These are phyloP conservation scores for Tuber brumale DNA, from an alignment of 495 filamentous ascomycete species.

Conservation along the genomic window DNA sequence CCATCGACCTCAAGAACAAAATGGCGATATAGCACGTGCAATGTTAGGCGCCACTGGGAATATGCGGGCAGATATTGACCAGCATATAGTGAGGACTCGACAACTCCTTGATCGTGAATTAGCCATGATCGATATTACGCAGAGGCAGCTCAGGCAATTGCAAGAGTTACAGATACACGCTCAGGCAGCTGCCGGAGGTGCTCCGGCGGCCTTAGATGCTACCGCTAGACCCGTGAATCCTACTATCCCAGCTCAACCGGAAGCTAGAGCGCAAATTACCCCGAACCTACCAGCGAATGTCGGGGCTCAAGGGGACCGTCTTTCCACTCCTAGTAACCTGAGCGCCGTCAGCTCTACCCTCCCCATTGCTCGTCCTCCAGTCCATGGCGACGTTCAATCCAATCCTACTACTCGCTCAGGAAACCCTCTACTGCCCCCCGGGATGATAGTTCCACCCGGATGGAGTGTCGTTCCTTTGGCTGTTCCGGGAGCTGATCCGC, in stretches of 20 bases:
- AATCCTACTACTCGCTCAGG: background rate
- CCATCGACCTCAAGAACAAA: constrained; percentile 25
- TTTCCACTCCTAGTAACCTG: background rate
- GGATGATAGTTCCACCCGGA: constrained; percentile 36
- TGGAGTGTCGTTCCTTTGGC: constrained; percentile 41
- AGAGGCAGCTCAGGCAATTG: constrained; percentile 27
- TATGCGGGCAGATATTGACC: constrained; percentile 27
- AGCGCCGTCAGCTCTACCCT: constrained; percentile 12
- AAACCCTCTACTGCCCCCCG: constrained; percentile 18
- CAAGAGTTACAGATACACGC: constrained; percentile 30
- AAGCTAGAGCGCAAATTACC: background rate
- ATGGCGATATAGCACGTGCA: constrained; percentile 15
- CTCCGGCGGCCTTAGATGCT: constrained; percentile 11
- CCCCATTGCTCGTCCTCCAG: constrained; percentile 1
- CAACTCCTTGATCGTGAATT: constrained; percentile 32
- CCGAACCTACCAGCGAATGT: constrained; percentile 1
- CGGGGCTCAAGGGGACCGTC: background rate
- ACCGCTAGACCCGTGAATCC: constrained; percentile 17
- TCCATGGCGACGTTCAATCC: background rate
- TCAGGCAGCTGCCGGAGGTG: constrained; percentile 19
- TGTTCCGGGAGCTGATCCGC: constrained; percentile 18
- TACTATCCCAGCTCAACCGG: constrained; percentile 8
- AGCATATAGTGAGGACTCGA: constrained; percentile 29
- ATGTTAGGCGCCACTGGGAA: constrained; percentile 13
- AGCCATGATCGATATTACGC: constrained; percentile 32